These are phyloP conservation scores for Pholiota molesta DNA, from an alignment of 768 basidiomycete genomes.

Conservation along the genomic window DNA sequence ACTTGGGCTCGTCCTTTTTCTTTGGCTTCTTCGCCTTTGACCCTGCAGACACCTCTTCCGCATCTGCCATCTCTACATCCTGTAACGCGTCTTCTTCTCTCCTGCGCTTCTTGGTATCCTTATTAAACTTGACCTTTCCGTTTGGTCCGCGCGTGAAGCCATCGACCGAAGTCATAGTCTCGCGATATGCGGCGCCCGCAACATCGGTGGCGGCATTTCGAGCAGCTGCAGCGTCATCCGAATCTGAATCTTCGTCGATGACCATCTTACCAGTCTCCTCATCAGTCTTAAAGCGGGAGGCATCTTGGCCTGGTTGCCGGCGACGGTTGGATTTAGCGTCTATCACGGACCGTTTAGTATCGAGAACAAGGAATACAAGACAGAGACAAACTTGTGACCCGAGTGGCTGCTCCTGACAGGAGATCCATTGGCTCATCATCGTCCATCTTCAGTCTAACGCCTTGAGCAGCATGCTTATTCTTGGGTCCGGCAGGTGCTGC, in stretches of 20 bases:
- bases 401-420: slow-evolving; percentile 75
- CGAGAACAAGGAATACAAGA: neutral
- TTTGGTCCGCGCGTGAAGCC: slow-evolving; percentile 85
- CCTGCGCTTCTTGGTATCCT: slow-evolving; percentile 92
- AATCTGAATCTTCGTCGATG: slow-evolving; percentile 61
- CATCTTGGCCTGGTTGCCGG: slow-evolving; percentile 85
- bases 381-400: slow-evolving; percentile 64
- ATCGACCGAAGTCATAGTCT: slow-evolving; percentile 82
- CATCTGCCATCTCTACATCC: slow-evolving; percentile 55
- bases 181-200: slow-evolving; percentile 81
- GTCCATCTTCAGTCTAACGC: slow-evolving; percentile 78
- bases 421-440: slow-evolving; percentile 96
- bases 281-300: slow-evolving; percentile 85
- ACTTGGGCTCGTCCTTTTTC: slow-evolving; percentile 47
- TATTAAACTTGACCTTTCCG: slow-evolving; percentile 93
- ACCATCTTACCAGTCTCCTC: slow-evolving; percentile 81
- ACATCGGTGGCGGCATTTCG: slow-evolving; percentile 50
- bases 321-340: slow-evolving; percentile 51
- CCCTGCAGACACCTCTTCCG: slow-evolving; percentile 14
- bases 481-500: slow-evolving; percentile 28
- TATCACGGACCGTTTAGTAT: slow-evolving; percentile 23
- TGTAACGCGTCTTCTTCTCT: slow-evolving; percentile 74
- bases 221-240: slow-evolving; percentile 41
- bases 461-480: slow-evolving; percentile 37
- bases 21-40: slow-evolving; percentile 54